Conservation (phyloP, 176 grass and related monocot genomes). For the Aegilops longissima region DNA sequence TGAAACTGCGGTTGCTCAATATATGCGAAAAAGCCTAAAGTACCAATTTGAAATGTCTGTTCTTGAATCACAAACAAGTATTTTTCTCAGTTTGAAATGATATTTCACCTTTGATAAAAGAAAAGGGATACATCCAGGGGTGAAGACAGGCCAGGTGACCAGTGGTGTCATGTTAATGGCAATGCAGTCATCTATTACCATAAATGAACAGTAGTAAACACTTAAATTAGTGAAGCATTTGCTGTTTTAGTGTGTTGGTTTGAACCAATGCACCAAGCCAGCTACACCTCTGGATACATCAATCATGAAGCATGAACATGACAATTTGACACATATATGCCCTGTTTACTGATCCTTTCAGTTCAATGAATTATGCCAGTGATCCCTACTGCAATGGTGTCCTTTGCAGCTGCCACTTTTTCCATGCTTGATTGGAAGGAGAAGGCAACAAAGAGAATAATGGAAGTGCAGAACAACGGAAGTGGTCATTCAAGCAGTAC, state of each 20-base stretch:
- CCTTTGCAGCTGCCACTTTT: conserved; percentile 27
- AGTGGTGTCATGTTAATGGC: background rate
- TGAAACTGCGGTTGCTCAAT: conserved; percentile 6
- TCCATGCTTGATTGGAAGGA: conserved; percentile 5
- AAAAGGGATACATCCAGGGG: background rate
- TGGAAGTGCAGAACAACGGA: conserved; percentile 2
- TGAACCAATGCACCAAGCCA: background rate
- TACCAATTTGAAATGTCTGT: background rate
- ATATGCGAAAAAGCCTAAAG: background rate
- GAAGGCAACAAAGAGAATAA: background rate
- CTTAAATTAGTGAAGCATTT: background rate
- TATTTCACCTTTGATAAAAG: background rate
- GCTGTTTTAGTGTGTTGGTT: background rate
- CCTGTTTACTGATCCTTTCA: background rate
- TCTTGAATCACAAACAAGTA: background rate
- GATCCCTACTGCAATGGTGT: background rate
- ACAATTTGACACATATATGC: background rate
- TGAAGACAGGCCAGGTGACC: background rate
- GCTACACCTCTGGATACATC: background rate
- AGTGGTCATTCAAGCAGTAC: background rate
- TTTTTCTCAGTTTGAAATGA: background rate
- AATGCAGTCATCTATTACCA: background rate
- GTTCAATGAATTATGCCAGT: background rate
- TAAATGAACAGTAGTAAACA: background rate
- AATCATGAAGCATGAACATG: background rate